phyloP scores from a whole-genome alignment of 2,329 filamentous ascomycete species.

The Fragosphaeria purpurea region DNA sequence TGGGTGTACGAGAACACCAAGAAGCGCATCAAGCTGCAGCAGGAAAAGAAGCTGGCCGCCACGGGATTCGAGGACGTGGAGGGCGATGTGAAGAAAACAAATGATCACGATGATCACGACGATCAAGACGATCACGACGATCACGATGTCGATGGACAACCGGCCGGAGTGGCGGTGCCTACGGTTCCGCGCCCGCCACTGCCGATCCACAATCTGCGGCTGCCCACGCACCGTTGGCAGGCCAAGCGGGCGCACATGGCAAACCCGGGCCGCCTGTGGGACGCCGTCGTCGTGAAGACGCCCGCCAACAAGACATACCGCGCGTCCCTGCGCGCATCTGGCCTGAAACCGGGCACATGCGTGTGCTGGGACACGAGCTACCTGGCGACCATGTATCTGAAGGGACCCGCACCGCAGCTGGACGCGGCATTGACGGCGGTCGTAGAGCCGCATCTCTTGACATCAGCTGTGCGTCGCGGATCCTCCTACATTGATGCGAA shows the following conservation, averaged over 20 bases:
- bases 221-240: slow-evolving; percentile 91
- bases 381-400: slow-evolving; percentile 73
- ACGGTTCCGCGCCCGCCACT: slow-evolving; percentile 60
- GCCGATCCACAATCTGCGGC: slow-evolving; percentile 81
- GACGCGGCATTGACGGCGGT: slow-evolving; percentile 7
- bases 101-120: not conserved
- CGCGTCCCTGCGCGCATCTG: slow-evolving; percentile 70
- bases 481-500: slow-evolving; percentile 8
- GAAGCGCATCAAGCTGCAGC: slow-evolving; percentile 15
- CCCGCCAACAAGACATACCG: slow-evolving; percentile 86
- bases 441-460: slow-evolving; percentile 8
- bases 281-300: slow-evolving; percentile 74
- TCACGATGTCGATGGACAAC: not conserved
- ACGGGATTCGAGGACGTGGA: not conserved
- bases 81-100: not conserved
- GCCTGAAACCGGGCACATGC: slow-evolving; percentile 59
- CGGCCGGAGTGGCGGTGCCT: not conserved
- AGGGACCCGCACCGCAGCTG: slow-evolving; percentile 36
- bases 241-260: slow-evolving; percentile 89
- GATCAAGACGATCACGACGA: slow-evolving; percentile 22
- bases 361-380: slow-evolving; percentile 87
- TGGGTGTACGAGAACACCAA: slow-evolving; percentile 20
- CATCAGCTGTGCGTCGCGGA: slow-evolving; percentile 2
- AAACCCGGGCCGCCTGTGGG: slow-evolving; percentile 69
- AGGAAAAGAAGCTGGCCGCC: slow-evolving; percentile 10